Conservation (phyloP, 2,329 filamentous ascomycete species). For the Aspergillus novofumigatus region DNA sequence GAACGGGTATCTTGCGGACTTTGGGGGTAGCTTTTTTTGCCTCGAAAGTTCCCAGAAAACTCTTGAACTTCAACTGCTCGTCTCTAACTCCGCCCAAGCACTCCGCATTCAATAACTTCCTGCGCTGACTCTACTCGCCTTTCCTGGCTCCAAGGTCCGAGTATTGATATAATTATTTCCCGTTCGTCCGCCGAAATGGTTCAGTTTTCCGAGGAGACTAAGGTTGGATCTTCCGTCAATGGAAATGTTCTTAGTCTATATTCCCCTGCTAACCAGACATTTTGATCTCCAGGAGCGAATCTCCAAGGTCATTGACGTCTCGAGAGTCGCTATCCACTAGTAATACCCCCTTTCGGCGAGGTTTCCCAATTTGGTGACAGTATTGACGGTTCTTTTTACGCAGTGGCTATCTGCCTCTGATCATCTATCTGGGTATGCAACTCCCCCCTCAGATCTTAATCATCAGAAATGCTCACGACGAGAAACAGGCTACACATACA, state of each 20-base stretch:
- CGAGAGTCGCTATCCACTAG: slow-evolving; percentile 93
- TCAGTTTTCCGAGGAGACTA: slow-evolving; percentile 90
- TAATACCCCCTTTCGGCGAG: slow-evolving; percentile 45
- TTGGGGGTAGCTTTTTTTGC: slow-evolving; percentile 18
- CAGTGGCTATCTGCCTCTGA: slow-evolving; percentile 92
- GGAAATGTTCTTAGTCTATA: background rate
- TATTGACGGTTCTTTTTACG: slow-evolving; percentile 16
- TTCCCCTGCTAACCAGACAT: slow-evolving; percentile 9
- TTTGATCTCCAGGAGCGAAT: slow-evolving; percentile 75
- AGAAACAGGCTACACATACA: slow-evolving; percentile 78
- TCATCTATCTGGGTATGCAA: slow-evolving; percentile 84
- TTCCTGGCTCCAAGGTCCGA: background rate
- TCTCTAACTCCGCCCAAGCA: slow-evolving; percentile 13
- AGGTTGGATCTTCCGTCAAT: slow-evolving; percentile 54
- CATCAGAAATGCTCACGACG: slow-evolving; percentile 14
- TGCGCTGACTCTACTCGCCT: background rate
- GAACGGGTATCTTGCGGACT: slow-evolving; percentile 3
- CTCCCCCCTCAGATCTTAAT: background rate
- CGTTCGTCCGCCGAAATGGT: slow-evolving; percentile 37
- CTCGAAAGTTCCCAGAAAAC: slow-evolving; percentile 22
- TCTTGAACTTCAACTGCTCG: slow-evolving; percentile 22
- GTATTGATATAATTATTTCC: background rate
- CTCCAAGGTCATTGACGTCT: slow-evolving; percentile 91
- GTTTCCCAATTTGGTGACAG: background rate
- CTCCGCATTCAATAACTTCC: slow-evolving; percentile 10